Base-by-base conservation (phyloP, 208 protist genomes). In the Wallacemonas sp. region DNA sequence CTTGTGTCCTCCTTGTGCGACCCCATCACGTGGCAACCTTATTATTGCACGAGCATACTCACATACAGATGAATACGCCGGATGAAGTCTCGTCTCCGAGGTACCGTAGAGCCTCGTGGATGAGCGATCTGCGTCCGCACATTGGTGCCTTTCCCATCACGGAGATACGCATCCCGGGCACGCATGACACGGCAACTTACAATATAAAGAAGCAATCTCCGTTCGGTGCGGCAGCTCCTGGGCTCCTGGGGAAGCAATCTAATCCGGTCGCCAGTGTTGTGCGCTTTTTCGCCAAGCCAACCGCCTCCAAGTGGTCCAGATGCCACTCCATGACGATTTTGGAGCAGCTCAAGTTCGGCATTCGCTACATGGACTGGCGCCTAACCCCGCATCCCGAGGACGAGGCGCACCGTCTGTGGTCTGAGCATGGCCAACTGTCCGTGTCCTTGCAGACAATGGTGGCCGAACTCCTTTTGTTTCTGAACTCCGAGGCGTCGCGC, bases 321-420 rank as follows among this genome's bases (percentile, higher is more conserved):
- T 92, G 80, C 44, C 80, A 92, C 47, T 34, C 30, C n/a, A 74
- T 77, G 66, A 61, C 70, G 11, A 44, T 83, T 0, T 45, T 62
- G n/a, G 55, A 82, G 64, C 82, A 87, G 75, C 71, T 89, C 1
- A 0, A 66, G n/a, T 68, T 62, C 44, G 75, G 82, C 22, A 67
- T 89, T 28, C 71, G 82, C 12, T 88, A 86, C 54, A 47, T 89
- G 2, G 72, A 89, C 47, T 65, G 85, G 22, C 77, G 80, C 14
- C 9, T 86, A 0, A 62, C 54, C 0, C 68, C 61, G 5, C 24
- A 75, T 42, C 19, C 63, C 0, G 39, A n/a, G n/a, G n/a, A 51
- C 0, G 42, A 34, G 0, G 26, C 26, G 12, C 19, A 58, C 6
- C 24, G 30, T n/a, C 72, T 85, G 38, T 79, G 78, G 44, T 68